Evolutionary conservation across 768 basidiomycete species (phyloP).

Genomic region (Filobasidium floriforme): DNA sequence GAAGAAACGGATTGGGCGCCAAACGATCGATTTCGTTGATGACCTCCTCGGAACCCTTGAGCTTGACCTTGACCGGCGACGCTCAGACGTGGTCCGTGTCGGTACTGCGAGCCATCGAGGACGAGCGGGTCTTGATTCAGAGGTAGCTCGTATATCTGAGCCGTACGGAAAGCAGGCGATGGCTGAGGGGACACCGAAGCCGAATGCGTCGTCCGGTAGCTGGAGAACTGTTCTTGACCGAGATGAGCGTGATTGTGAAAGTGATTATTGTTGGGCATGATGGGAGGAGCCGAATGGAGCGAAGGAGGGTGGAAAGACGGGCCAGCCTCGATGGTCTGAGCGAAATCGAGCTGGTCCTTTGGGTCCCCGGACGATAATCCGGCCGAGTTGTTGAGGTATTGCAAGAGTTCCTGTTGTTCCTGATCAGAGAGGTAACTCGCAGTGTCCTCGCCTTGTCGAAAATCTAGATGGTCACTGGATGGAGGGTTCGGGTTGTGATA

Average conservation of each 20-base stretch:
- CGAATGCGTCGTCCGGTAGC: not conserved
- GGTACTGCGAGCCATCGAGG: not conserved
- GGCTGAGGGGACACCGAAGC: slow-evolving; percentile 4
- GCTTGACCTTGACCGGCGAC: not conserved
- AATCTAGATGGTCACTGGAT: not conserved
- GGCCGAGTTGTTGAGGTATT: not conserved
- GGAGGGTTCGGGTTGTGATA: not conserved
- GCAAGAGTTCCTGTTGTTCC: slow-evolving; percentile 6
- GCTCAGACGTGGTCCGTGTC: not conserved
- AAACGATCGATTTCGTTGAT: not conserved
- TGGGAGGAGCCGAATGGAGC: not conserved
- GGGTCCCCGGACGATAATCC: not conserved
- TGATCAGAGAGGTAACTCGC: not conserved
- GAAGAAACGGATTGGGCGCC: slow-evolving; percentile 12
- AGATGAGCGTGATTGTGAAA: not conserved
- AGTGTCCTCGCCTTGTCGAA: not conserved
- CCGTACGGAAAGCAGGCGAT: not conserved
- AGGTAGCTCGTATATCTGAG: not conserved
- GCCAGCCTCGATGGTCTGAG: not conserved
- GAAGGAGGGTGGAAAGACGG: not conserved
- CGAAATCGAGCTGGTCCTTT: not conserved
- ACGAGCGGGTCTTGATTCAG: not conserved
- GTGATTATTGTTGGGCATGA: not conserved
- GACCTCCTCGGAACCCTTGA: not conserved
- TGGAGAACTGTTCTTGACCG: not conserved